These are phyloP conservation scores for Nakazawaea anatomiae DNA, from an alignment of 805 yeast species.

Conservation along the genomic window DNA sequence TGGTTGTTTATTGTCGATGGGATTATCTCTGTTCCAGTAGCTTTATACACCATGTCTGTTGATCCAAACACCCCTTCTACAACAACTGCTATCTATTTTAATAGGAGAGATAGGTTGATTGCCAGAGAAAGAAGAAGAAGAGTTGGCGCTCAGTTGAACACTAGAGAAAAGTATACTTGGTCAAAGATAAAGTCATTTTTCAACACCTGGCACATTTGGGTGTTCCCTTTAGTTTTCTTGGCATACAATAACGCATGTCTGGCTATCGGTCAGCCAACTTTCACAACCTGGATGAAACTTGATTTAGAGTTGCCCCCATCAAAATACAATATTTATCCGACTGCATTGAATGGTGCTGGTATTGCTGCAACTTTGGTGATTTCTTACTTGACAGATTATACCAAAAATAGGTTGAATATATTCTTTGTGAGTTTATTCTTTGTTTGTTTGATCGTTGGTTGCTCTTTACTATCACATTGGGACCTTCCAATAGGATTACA, in stretches of 20 bases:
- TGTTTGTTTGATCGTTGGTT: conserved; percentile 33
- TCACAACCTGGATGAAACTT: conserved; percentile 37
- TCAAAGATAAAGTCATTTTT: conserved; percentile 34
- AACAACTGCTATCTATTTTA: conserved; percentile 35
- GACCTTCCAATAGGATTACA: conserved; percentile 40
- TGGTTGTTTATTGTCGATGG: conserved; percentile 45
- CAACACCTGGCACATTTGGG: conserved; percentile 42
- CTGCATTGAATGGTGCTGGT: conserved; percentile 31
- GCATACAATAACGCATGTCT: conserved; percentile 31
- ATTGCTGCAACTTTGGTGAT: conserved; percentile 29
- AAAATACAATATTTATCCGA: conserved; percentile 35
- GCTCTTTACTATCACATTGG: conserved; percentile 41
- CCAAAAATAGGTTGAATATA: conserved; percentile 29
- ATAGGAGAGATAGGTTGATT: conserved; percentile 34
- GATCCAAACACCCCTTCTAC: conserved; percentile 43
- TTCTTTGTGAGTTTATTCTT: conserved; percentile 32
- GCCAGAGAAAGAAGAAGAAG: conserved; percentile 42
- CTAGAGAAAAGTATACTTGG: conserved; percentile 34
- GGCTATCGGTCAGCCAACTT: conserved; percentile 33
- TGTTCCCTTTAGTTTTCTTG: conserved; percentile 35
- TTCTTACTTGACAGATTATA: conserved; percentile 31
- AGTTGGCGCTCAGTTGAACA: conserved; percentile 36
- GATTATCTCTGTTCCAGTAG: conserved; percentile 28
- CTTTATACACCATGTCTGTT: conserved; percentile 33
- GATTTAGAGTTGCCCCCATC: conserved; percentile 24